Base-by-base conservation (phyloP, 768 basidiomycete genomes). In the Hebeloma cylindrosporum region DNA sequence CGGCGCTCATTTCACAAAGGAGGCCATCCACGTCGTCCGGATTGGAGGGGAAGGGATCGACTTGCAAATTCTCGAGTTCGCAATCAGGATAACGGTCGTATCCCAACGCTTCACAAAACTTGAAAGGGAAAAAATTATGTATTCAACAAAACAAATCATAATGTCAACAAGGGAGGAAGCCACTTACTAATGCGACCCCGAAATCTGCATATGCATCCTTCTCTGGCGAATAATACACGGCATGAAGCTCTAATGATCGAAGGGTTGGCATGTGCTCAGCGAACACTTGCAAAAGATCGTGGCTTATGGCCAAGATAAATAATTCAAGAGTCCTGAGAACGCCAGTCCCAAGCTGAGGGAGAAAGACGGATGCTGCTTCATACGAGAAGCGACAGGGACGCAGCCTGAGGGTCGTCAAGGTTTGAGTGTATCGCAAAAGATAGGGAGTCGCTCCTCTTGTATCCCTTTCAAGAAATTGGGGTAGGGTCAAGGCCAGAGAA, bases 81-180 rank as follows among this genome's bases (percentile, higher is more conserved):
- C 45, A 40, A 9, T 27, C 39, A 7, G 38, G 45, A 30, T 31
- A 40, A 5, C 18, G 14, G 2, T 14, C 40, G 20, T 18, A 5
- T 46, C 25, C 28, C 37, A 47, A 40, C 4, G 30, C 37, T 21
- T 6, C n/a, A 32, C 38, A 40, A 26, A 47, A 47, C 45, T 47
- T 16, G n/a, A n/a, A n/a, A n/a, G 5, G 5, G 30, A 27, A 10
- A 23, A 13, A 27, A 26, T n/a, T 39, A 29, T 6, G 10, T 7
- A 28, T n/a, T 13, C 18, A 17, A 8, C 6, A 5, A 9, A n/a
- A n/a, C n/a, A n/a, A n/a, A n/a, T n/a, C n/a, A n/a, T n/a, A n/a
- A n/a, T n/a, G n/a, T n/a, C n/a, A n/a, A n/a, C n/a, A n/a, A n/a
- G 14, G 13, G 13, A 21, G n/a, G 5, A 5, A 8, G 16, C 30